Evolutionary conservation across 768 basidiomycete genomes (phyloP).

Genomic region (Termitomyces sp.): DNA sequence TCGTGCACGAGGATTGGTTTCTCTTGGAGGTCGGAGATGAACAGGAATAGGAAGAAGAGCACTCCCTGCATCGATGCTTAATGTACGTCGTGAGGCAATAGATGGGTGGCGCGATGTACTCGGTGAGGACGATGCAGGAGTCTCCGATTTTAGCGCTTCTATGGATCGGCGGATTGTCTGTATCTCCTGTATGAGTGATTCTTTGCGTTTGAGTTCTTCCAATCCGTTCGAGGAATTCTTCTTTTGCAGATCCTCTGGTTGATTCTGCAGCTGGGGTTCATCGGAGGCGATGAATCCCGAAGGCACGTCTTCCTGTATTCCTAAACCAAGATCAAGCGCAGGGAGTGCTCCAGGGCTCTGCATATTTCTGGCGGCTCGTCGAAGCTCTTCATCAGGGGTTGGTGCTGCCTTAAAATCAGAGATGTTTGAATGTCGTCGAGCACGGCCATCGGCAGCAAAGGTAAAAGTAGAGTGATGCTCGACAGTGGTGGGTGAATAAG

Average conservation of each 20-base stretch:
- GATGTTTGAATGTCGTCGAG: slow-evolving; percentile 57
- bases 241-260: slow-evolving; percentile 19
- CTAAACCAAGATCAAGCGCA: slow-evolving; percentile 66
- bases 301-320: slow-evolving; percentile 73
- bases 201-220: slow-evolving; percentile 60
- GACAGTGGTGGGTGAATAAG: slow-evolving; percentile 37
- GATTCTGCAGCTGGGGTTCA: slow-evolving; percentile 12
- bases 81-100: slow-evolving; percentile 58
- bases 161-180: slow-evolving; percentile 76
- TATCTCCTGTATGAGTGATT: slow-evolving; percentile 71
- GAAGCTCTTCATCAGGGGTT: slow-evolving; percentile 55
- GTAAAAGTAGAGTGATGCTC: slow-evolving; percentile 50
- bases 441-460: slow-evolving; percentile 44
- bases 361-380: slow-evolving; percentile 39
- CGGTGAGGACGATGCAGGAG: slow-evolving; percentile 58
- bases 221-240: slow-evolving; percentile 37
- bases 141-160: slow-evolving; percentile 67
- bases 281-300: slow-evolving; percentile 56
- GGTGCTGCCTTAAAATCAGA: slow-evolving; percentile 71
- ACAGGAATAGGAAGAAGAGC: slow-evolving; percentile 41
- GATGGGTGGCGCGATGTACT: slow-evolving; percentile 62
- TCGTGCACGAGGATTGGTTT: slow-evolving; percentile 60
- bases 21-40: slow-evolving; percentile 67
- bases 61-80: slow-evolving; percentile 59
- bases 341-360: slow-evolving; percentile 60